A percentile compares a stretch with the other conserved stretches of the same genome.
Evolutionary conservation across 345 rosid species (phyloP).

Genomic region (Arabidopsis arenosa): DNA sequence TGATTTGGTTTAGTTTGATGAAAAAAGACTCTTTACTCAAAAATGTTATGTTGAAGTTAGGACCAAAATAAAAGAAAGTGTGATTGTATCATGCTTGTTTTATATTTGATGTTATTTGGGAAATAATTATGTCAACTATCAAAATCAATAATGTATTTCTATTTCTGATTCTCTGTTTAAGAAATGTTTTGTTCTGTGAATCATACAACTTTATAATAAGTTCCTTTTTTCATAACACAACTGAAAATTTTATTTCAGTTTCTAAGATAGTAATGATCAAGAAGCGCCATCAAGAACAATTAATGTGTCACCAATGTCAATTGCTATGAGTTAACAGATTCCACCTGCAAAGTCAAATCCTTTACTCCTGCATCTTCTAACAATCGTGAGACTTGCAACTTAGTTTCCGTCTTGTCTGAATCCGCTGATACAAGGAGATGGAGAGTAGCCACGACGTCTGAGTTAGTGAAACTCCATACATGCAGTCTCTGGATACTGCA

Average conservation of each 20-base stretch:
- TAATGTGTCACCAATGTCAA: conserved; percentile 11
- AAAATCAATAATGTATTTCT: too few species aligned
- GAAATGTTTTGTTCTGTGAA: neutral
- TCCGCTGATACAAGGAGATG: conserved; percentile 74
- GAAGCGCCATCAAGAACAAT: neutral
- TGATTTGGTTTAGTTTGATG: conserved; percentile 32
- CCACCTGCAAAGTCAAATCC: conserved; percentile 86
- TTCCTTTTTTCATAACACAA: neutral
- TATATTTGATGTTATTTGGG: too few species aligned
- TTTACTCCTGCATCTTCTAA: conserved; percentile 80
- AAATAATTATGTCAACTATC: too few species aligned
- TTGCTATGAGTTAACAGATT: conserved; percentile 46
- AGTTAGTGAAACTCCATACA: conserved; percentile 88
- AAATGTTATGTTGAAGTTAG: too few species aligned
- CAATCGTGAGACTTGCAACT: conserved; percentile 59
- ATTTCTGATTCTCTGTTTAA: neutral
- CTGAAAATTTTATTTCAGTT: neutral
- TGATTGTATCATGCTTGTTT: too few species aligned
- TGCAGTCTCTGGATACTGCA: conserved; percentile 72
- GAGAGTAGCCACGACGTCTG: conserved; percentile 81
- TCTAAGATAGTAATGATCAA: neutral
- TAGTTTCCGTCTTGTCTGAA: conserved; percentile 61
- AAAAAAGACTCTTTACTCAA: neutral
- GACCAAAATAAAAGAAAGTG: too few species aligned
- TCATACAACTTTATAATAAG: too few species aligned